A percentile compares a stretch with the other conserved stretches of the same genome.
These are phyloP conservation scores for Seiridium unicorne DNA, from an alignment of 2,329 filamentous ascomycete genomes.

Conservation along the genomic window DNA sequence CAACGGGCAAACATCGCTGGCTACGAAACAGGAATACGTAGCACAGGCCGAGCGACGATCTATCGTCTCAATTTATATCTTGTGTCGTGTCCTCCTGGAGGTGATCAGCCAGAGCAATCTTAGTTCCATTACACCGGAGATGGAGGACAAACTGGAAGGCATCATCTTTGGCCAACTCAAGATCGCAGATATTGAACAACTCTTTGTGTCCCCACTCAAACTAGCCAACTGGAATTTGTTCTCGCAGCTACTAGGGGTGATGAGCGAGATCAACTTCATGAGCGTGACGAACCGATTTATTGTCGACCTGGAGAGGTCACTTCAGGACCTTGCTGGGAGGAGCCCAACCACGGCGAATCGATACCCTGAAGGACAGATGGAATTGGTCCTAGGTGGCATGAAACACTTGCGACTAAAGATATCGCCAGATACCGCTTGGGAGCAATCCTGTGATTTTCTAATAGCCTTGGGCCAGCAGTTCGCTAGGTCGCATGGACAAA, in stretches of 20 bases:
- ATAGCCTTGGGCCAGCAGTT: conserved; percentile 79
- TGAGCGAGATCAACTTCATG: conserved; percentile 89
- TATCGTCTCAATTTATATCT: conserved; percentile 91
- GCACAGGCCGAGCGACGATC: conserved; percentile 83
- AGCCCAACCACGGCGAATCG: conserved; percentile 57
- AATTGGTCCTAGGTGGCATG: conserved; percentile 88
- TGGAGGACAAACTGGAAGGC: conserved; percentile 89
- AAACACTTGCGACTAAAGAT: conserved; percentile 79
- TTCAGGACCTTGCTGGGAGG: conserved; percentile 74
- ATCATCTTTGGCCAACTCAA: conserved; percentile 97
- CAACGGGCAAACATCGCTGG: conserved; percentile 35
- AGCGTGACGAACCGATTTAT: conserved; percentile 82
- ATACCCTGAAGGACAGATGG: conserved; percentile 77
- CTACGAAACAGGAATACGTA: conserved; percentile 66
- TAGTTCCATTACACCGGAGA: conserved; percentile 78
- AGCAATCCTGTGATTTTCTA: conserved; percentile 86
- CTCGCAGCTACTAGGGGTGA: conserved; percentile 87
- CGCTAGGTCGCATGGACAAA: conserved; percentile 79
- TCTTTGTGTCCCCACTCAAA: conserved; percentile 75
- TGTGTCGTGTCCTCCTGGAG: conserved; percentile 90
- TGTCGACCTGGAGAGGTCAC: conserved; percentile 72
- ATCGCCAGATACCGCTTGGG: conserved; percentile 73
- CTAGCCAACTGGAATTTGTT: conserved; percentile 97
- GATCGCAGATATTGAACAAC: conserved; percentile 78
- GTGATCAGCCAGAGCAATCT: conserved; percentile 90